Percentiles rank a stretch among this genome's conserved stretches.
These are phyloP conservation scores for Physcia stellaris DNA, from an alignment of 495 filamentous ascomycete species.

Conservation along the genomic window DNA sequence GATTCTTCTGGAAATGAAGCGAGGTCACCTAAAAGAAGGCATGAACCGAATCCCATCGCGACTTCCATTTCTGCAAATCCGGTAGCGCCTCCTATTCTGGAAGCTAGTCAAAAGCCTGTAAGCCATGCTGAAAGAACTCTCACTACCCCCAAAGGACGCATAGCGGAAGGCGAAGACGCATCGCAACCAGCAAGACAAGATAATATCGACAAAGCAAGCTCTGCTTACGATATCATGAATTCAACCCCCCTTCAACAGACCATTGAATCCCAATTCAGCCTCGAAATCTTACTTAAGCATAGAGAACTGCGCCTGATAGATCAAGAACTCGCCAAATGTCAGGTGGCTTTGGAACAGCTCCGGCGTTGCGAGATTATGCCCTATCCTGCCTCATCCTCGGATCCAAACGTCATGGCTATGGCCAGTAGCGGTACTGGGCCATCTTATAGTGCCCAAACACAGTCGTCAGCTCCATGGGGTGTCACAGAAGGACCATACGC, in stretches of 20 bases:
- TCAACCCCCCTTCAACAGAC: constrained; percentile 48
- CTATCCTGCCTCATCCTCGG: constrained; percentile 53
- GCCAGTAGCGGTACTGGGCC: constrained; percentile 60
- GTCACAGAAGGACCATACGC: constrained; percentile 85
- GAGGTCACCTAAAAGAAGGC: no score
- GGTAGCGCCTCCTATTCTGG: no score
- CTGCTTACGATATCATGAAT: constrained; percentile 9
- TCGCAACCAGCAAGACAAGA: background rate
- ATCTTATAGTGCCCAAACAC: constrained; percentile 43
- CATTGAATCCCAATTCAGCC: constrained; percentile 73
- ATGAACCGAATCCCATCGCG: no score
- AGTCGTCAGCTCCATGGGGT: constrained; percentile 69
- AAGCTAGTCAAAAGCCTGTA: no score
- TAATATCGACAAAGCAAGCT: background rate
- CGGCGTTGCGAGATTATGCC: constrained; percentile 84
- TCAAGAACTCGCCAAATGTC: constrained; percentile 91
- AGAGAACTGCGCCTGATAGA: constrained; percentile 87
- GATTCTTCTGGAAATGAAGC: no score
- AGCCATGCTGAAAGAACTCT: no score
- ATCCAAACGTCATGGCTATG: constrained; percentile 45
- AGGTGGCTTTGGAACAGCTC: constrained; percentile 88
- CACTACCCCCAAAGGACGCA: no score
- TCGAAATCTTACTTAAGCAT: constrained; percentile 90
- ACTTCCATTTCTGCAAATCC: no score
- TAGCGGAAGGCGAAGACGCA: no score